These are phyloP conservation scores for Crucibulum laeve DNA, from an alignment of 768 basidiomycete genomes.

Conservation along the genomic window DNA sequence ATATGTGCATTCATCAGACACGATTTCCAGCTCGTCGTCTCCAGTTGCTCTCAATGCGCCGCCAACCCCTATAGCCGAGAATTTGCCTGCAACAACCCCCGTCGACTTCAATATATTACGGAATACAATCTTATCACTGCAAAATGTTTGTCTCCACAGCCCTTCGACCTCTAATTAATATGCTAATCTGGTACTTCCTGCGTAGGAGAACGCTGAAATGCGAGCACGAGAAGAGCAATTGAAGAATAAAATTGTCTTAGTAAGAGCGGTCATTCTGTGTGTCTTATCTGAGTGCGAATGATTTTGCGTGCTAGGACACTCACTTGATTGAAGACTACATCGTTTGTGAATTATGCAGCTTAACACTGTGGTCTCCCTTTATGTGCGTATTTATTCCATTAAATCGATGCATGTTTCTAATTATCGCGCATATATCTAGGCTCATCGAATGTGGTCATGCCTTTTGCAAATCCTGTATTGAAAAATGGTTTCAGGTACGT, in stretches of 20 bases:
- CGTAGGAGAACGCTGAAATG: too few species aligned
- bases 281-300: neutral
- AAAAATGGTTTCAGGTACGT: conserved; percentile 26
- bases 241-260: neutral
- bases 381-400: conserved; percentile 29
- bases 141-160: too few species aligned
- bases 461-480: conserved; percentile 44
- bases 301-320: conserved; percentile 16
- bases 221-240: too few species aligned
- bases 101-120: too few species aligned
- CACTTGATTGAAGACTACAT: conserved; percentile 34
- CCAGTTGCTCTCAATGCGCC: too few species aligned
- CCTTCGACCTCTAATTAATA: too few species aligned
- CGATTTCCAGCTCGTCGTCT: too few species aligned
- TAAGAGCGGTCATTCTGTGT: neutral
- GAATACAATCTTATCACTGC: too few species aligned
- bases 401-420: neutral
- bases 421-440: conserved; percentile 22
- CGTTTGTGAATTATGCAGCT: conserved; percentile 47
- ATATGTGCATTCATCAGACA: too few species aligned
- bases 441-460: conserved; percentile 49
- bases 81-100: too few species aligned
- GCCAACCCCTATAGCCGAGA: too few species aligned
- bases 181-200: too few species aligned
- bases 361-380: conserved; percentile 48